These are phyloP conservation scores for Rosa hybrid DNA, from an alignment of 331 rosid genomes.

Conservation along the genomic window DNA sequence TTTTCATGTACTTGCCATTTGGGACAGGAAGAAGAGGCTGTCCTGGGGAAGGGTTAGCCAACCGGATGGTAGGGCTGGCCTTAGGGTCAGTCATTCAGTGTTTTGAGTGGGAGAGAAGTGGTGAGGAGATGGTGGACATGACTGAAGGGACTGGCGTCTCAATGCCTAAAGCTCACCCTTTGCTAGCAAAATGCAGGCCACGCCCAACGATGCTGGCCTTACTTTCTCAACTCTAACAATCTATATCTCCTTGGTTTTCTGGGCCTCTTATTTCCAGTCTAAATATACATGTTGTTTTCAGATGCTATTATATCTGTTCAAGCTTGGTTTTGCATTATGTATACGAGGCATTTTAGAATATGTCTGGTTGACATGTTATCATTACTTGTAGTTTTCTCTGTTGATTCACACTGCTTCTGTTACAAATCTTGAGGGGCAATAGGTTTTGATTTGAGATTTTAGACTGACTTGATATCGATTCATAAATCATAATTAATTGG, in stretches of 20 bases:
- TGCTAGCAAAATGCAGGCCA: conserved; percentile 34
- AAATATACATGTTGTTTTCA: background rate
- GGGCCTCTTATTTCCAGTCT: background rate
- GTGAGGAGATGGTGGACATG: conserved; percentile 38
- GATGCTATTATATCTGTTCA: background rate
- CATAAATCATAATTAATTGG: too few relatives aligned
- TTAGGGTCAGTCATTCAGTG: conserved; percentile 37
- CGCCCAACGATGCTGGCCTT: conserved; percentile 23
- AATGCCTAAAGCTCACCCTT: conserved; percentile 36
- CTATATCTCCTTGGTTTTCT: background rate
- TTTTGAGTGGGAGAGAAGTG: conserved; percentile 37
- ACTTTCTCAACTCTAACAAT: conserved; percentile 23
- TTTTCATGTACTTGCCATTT: conserved; percentile 29
- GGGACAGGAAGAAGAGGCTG: conserved; percentile 48
- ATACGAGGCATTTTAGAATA: background rate
- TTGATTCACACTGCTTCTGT: background rate
- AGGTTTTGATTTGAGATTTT: background rate
- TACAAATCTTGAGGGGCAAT: background rate
- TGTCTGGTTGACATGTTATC: background rate
- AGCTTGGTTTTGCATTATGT: background rate
- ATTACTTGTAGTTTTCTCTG: background rate
- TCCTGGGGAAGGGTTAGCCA: conserved; percentile 40
- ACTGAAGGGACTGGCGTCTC: conserved; percentile 33
- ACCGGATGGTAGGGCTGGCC: conserved; percentile 28
- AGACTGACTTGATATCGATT: background rate